These are phyloP conservation scores for Herpetospermum pedunculosum DNA, from an alignment of 306 rosid genomes.

Conservation along the genomic window DNA sequence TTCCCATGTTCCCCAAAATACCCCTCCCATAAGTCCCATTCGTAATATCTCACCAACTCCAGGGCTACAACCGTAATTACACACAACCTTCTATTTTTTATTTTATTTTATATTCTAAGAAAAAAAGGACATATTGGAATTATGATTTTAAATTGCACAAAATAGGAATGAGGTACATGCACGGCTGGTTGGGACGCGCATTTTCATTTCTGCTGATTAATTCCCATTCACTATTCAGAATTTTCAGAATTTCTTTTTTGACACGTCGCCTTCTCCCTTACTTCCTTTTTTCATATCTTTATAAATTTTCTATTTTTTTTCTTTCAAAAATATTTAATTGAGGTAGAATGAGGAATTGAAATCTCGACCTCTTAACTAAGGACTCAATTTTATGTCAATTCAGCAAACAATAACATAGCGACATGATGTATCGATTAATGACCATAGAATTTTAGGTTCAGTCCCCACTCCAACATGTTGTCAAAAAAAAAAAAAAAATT, in stretches of 20 bases:
- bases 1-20: slow-evolving; percentile 9
- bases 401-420: no score
- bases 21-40: neutral
- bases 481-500: no score
- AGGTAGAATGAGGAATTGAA: no score
- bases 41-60: neutral
- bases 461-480: no score
- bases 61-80: neutral
- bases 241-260: neutral
- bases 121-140: neutral
- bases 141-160: neutral
- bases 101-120: neutral
- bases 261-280: neutral
- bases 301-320: no score
- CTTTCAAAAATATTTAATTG: no score
- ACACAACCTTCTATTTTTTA: fast-evolving
- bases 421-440: no score
- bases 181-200: neutral
- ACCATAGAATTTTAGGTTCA: no score
- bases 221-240: neutral
- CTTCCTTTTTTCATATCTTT: neutral
- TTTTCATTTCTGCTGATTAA: neutral
- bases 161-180: slow-evolving; percentile 7
- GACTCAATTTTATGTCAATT: no score
- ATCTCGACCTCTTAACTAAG: no score